Percentiles rank a stretch among this genome's conserved stretches.
These are phyloP conservation scores for Hypoxylon subgilvum DNA, from an alignment of 495 filamentous ascomycete genomes.

Conservation along the genomic window DNA sequence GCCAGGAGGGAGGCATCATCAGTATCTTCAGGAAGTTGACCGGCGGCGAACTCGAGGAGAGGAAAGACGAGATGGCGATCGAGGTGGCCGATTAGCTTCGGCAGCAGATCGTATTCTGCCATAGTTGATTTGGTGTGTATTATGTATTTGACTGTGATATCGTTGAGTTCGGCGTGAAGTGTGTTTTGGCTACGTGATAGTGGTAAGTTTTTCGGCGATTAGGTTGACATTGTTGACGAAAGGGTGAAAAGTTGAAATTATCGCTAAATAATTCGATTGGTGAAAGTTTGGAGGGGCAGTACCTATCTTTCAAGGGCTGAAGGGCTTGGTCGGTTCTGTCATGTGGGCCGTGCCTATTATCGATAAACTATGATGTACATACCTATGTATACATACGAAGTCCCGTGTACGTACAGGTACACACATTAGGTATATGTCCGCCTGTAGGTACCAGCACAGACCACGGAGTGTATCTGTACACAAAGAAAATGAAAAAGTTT, in stretches of 20 bases:
- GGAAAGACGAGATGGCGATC: constrained; percentile 96
- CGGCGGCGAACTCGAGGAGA: constrained; percentile 79
- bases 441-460: no score
- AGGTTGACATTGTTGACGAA: neutral
- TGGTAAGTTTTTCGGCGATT: neutral
- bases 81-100: constrained; percentile 87
- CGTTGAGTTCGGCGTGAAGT: neutral
- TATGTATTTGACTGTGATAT: neutral
- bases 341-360: no score
- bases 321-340: no score
- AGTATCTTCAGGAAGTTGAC: constrained; percentile 63
- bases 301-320: constrained; percentile 7
- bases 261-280: constrained; percentile 1
- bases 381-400: no score
- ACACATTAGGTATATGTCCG: no score
- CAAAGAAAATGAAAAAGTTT: no score
- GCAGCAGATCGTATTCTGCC: constrained; percentile 83
- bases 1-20: constrained; percentile 66
- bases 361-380: no score
- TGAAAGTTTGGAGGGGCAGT: constrained; percentile 29
- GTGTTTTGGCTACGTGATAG: no score
- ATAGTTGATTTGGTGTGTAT: constrained; percentile 56
- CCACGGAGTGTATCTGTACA: no score
- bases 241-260: constrained; percentile 26
- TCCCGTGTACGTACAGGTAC: no score